Conservation (phyloP, 1,139 yeast species). For the Nakaseomyces sp. region DNA sequence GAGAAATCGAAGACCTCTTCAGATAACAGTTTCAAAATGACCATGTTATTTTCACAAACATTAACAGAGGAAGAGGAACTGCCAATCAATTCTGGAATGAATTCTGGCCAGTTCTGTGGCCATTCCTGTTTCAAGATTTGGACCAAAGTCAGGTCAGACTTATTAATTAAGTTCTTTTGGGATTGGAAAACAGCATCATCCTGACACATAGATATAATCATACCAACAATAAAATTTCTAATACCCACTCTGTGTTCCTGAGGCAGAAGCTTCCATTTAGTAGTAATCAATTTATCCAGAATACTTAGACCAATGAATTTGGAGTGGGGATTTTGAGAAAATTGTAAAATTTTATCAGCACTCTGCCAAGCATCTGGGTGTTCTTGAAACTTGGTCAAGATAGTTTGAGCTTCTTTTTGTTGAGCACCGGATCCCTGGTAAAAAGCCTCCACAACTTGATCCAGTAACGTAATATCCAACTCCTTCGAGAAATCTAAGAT, state of each 20-base stretch:
- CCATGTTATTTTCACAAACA: conserved; percentile 96
- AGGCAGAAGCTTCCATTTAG: conserved; percentile 90
- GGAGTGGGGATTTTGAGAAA: conserved; percentile 71
- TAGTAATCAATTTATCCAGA: conserved; percentile 78
- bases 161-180: conserved; percentile 79
- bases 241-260: conserved; percentile 80
- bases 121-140: conserved; percentile 95
- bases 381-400: conserved; percentile 84
- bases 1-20: conserved; percentile 95
- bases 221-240: conserved; percentile 82
- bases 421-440: conserved; percentile 74
- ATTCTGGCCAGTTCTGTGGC: conserved; percentile 98
- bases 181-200: conserved; percentile 66
- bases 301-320: conserved; percentile 88
- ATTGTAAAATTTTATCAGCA: conserved; percentile 81
- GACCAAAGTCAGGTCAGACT: conserved; percentile 87
- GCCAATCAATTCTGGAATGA: conserved; percentile 83
- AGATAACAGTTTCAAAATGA: conserved; percentile 73
- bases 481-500: conserved; percentile 81
- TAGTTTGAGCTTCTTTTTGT: conserved; percentile 74
- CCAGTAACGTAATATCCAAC: conserved; percentile 70
- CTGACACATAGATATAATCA: conserved; percentile 88
- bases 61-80: conserved; percentile 80
- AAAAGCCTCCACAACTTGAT: conserved; percentile 79
- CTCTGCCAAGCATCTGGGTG: conserved; percentile 94